A percentile compares a stretch with the other conserved stretches of the same genome.
These are phyloP conservation scores for Monilinia fructigena DNA, from an alignment of 2,329 filamentous ascomycete species.

Conservation along the genomic window DNA sequence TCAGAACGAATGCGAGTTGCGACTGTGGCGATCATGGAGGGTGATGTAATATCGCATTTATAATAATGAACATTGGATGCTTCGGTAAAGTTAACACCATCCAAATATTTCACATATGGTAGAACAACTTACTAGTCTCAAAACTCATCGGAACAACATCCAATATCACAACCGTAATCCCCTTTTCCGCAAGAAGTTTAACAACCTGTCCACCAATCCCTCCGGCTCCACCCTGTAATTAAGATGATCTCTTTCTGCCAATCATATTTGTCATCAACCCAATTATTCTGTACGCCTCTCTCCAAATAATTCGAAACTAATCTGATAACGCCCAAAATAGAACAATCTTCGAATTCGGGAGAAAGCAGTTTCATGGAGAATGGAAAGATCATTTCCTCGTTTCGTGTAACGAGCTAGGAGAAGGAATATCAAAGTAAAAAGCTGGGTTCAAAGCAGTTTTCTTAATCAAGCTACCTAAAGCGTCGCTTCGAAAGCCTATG, in stretches of 20 bases:
- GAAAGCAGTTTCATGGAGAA: constrained; percentile 52
- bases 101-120: background rate
- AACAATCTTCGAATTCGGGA: constrained; percentile 54
- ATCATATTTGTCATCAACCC: constrained; percentile 54
- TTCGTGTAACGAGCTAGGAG: constrained; percentile 63
- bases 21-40: constrained; percentile 51
- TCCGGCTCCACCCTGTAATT: constrained; percentile 71
- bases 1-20: constrained; percentile 53
- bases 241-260: constrained; percentile 70
- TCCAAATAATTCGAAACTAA: constrained; percentile 53
- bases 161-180: constrained; percentile 67
- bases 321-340: constrained; percentile 52
- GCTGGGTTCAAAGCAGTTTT: constrained; percentile 63
- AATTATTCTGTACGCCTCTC: constrained; percentile 50
- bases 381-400: constrained; percentile 54
- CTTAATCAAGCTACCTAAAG: constrained; percentile 56
- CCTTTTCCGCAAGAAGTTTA: constrained; percentile 60
- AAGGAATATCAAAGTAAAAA: constrained; percentile 63
- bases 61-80: constrained; percentile 63
- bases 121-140: constrained; percentile 44
- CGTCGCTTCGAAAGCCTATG: constrained; percentile 57
- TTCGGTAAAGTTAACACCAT: constrained; percentile 29
- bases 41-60: constrained; percentile 66
- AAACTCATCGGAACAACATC: constrained; percentile 65
- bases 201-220: constrained; percentile 71